A percentile compares a stretch with the other conserved stretches of the same genome.
Evolutionary conservation across 345 rosid species (phyloP).

Genomic region (Mallotus nudiflorus): DNA sequence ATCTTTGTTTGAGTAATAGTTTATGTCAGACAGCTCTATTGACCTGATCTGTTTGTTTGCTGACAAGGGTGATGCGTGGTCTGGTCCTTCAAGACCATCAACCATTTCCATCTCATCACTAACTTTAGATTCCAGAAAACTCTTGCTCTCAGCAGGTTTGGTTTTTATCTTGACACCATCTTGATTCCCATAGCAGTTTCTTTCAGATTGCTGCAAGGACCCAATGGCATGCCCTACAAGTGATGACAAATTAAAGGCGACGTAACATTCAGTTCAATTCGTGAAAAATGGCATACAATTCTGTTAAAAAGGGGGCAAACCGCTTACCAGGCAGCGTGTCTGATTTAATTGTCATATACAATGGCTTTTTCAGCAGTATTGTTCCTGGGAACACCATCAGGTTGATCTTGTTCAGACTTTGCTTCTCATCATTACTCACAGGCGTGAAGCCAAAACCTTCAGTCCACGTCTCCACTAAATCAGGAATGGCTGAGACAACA

Average conservation of each 20-base stretch:
- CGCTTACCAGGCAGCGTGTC: slow-evolving; percentile 40
- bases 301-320: neutral
- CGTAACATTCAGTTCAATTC: too few species aligned
- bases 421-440: slow-evolving; percentile 58
- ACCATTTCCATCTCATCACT: neutral
- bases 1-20: neutral
- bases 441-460: slow-evolving; percentile 73
- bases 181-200: neutral
- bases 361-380: slow-evolving; percentile 59
- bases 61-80: neutral
- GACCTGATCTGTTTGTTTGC: neutral
- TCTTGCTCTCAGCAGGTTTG: slow-evolving; percentile 4
- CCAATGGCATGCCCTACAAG: neutral
- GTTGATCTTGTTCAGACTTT: slow-evolving; percentile 56
- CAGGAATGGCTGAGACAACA: slow-evolving; percentile 86
- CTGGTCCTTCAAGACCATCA: neutral
- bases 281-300: too few species aligned
- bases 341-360: slow-evolving; percentile 32
- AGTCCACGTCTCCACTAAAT: slow-evolving; percentile 81
- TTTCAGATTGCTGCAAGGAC: slow-evolving; percentile 13
- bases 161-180: neutral
- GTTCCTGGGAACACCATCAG: slow-evolving; percentile 92
- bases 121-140: slow-evolving; percentile 1
- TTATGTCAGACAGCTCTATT: slow-evolving; percentile 8
- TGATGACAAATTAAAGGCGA: too few species aligned